Base-by-base conservation (phyloP, 164 flowering plant genomes). In the Dillenia turbinata region DNA sequence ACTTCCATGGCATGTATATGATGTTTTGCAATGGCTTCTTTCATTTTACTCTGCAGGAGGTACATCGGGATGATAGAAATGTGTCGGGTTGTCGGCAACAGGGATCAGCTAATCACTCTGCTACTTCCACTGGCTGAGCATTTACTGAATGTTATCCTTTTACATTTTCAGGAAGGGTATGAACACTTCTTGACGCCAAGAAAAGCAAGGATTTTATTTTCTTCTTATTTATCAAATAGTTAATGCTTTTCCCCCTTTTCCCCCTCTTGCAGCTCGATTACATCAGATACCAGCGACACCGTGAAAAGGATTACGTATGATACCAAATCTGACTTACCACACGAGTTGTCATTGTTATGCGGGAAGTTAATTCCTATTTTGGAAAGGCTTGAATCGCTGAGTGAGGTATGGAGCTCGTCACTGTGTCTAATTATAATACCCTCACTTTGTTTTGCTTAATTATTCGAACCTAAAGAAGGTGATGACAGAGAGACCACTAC, bases 31-130 rank as follows among this genome's bases (percentile, higher is more conserved):
- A 26, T 26, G 33, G 33, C 33, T 26, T 26, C 33, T 26, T 26
- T 26, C 33, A 26, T 26, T 26, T 26, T 26, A 26, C 2, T 26
- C 33, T 64, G 8, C 82, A 94, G 98, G 95, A 80, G 98, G 66
- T 89, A 86, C 65, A 79, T 81, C 65, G 98, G 96, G 9, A 89
- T 94, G 97, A 83, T 89, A 64, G 97, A 83, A 71, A 89, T 94
- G 93, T 94, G 97, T 66, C 85, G 73, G 71, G 74, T 85, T 67
- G 88, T 84, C 49, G 93, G 95, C 33, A 77, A 79, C 49, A 80
- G 87, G 70, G 88, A 85, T 76, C 89, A 80, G 64, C 79, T 91
- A 48, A 78, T 86, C 48, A 74, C 82, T 53, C 58, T 91, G 47
- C 63, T 87, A 65, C 89, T 94, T 72, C 83, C 83, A 13, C 85